Percentiles rank a stretch among this genome's conserved stretches.
These are phyloP conservation scores for Coemansia sp. DNA, from an alignment of 192 early-diverging fungal genomes.

Conservation along the genomic window DNA sequence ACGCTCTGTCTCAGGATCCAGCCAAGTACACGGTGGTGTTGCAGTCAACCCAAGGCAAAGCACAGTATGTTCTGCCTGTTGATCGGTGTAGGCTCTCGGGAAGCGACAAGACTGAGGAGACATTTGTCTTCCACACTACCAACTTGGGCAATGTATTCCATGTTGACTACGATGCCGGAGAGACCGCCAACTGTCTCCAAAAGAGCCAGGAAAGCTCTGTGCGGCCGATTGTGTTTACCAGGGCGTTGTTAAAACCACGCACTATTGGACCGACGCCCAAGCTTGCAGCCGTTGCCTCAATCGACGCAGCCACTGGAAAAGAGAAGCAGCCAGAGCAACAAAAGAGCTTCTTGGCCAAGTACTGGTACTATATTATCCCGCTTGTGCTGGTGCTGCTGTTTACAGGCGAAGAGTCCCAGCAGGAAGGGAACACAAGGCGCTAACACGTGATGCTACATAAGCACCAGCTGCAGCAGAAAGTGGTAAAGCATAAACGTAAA, in stretches of 20 bases:
- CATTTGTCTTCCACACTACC: conserved; percentile 34
- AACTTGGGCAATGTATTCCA: conserved; percentile 26
- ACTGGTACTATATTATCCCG: conserved; percentile 60
- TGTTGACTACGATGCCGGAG: conserved; percentile 40
- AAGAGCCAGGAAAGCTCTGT: background rate
- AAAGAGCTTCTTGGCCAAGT: conserved; percentile 59
- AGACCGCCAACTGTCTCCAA: conserved; percentile 23
- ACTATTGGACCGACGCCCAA: conserved; percentile 24
- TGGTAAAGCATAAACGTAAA: background rate
- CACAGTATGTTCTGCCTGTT: conserved; percentile 19
- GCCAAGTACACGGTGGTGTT: conserved; percentile 26
- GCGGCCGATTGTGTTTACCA: conserved; percentile 10
- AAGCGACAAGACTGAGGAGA: conserved; percentile 28
- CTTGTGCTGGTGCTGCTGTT: conserved; percentile 50
- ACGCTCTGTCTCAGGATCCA: background rate
- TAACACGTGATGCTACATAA: conserved; percentile 7
- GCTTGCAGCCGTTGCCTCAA: conserved; percentile 26
- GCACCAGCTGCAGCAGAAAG: background rate
- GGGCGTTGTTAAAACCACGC: conserved; percentile 24
- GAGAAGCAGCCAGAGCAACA: conserved; percentile 50
- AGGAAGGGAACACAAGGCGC: conserved; percentile 41
- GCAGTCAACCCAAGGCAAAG: conserved; percentile 17
- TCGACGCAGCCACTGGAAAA: conserved; percentile 39
- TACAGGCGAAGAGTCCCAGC: conserved; percentile 42
- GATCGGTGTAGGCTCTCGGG: conserved; percentile 24